Percentiles rank a stretch among this genome's conserved stretches.
These are phyloP conservation scores for Millerozyma miso DNA, from an alignment of 805 yeast species.

Conservation along the genomic window DNA sequence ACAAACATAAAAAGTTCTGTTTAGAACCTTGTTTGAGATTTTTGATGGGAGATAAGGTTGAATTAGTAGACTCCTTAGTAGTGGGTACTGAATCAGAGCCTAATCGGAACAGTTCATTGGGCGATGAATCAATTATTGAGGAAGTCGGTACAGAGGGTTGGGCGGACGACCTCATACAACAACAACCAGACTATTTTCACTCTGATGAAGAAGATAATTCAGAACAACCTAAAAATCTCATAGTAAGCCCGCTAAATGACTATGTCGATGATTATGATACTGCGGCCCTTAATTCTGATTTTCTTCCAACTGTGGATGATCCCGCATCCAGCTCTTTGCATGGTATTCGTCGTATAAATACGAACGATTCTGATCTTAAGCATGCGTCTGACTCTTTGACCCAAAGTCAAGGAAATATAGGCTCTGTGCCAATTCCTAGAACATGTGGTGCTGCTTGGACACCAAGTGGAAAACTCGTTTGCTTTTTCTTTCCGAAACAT, in stretches of 20 bases:
- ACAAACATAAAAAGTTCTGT: slow-evolving; percentile 56
- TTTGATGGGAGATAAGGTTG: slow-evolving; percentile 74
- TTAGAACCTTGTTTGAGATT: slow-evolving; percentile 75
- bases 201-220: slow-evolving; percentile 26
- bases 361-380: not conserved
- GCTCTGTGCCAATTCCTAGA: slow-evolving; percentile 86
- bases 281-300: slow-evolving; percentile 21
- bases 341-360: not conserved
- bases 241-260: slow-evolving; percentile 4
- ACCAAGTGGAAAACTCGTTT: slow-evolving; percentile 68
- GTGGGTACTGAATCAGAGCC: slow-evolving; percentile 7
- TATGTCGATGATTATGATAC: slow-evolving; percentile 27
- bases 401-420: slow-evolving; percentile 36
- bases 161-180: slow-evolving; percentile 39
- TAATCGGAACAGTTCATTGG: slow-evolving; percentile 15
- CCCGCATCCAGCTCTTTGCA: slow-evolving; percentile 23
- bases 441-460: slow-evolving; percentile 94
- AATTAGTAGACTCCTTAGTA: slow-evolving; percentile 33
- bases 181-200: slow-evolving; percentile 24
- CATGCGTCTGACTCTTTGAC: not conserved
- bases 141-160: slow-evolving; percentile 40
- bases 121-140: slow-evolving; percentile 15
- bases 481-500: slow-evolving; percentile 66
- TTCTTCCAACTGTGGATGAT: slow-evolving; percentile 41
- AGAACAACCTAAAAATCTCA: slow-evolving; percentile 9